A percentile compares a stretch with the other conserved stretches of the same genome.
Evolutionary conservation across 345 rosid genomes (phyloP).

Genomic region (Theobroma cacao): DNA sequence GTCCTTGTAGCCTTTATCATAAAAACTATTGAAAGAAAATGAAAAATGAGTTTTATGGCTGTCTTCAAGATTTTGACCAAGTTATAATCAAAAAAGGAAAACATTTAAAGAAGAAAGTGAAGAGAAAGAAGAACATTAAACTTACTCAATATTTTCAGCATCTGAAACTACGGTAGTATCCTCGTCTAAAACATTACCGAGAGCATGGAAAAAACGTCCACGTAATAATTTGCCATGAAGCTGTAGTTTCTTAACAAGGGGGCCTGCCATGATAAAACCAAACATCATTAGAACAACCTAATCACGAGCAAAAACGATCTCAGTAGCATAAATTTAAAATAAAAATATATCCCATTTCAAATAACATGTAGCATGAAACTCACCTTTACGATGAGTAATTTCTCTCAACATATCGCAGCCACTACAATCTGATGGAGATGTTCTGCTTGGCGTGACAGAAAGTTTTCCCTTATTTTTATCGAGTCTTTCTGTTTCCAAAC

Average conservation of each 20-base stretch:
- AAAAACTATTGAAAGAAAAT: slow-evolving; percentile 28
- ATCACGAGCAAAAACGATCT: no score
- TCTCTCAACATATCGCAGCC: neutral
- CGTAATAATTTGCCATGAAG: neutral
- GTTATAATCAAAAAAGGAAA: neutral
- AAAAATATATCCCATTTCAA: neutral
- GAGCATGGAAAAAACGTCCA: neutral
- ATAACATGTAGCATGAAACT: neutral
- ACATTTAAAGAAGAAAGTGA: neutral
- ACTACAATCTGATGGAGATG: neutral
- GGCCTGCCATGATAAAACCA: neutral
- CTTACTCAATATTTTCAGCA: neutral
- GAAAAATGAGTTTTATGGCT: neutral
- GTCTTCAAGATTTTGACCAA: neutral
- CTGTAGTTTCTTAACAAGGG: neutral
- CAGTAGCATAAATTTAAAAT: no score
- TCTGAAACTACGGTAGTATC: no score
- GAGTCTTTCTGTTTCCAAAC: neutral
- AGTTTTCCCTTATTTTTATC: neutral
- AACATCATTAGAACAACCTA: neutral
- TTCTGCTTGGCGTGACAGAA: neutral
- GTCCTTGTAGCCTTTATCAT: slow-evolving; percentile 27
- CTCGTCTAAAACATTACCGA: no score
- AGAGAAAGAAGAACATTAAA: neutral
- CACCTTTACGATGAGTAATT: neutral